Conservation (phyloP, 768 basidiomycete species). For the Leucocoprinus sp. region DNA sequence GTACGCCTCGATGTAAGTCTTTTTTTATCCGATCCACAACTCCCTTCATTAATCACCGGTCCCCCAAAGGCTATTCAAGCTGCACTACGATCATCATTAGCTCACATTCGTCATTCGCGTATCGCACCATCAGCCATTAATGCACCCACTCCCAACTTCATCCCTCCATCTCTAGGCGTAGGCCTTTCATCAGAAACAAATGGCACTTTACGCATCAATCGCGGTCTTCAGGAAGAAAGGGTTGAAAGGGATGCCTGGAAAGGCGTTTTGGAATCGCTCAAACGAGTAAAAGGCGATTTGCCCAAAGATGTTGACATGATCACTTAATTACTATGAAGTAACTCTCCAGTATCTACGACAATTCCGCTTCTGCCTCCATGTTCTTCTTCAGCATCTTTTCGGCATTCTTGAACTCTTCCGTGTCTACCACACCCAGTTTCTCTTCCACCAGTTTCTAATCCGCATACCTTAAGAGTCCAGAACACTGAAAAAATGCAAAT, state of each 20-base stretch:
- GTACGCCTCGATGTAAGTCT: slow-evolving; percentile 66
- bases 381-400: slow-evolving; percentile 22
- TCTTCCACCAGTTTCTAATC: slow-evolving; percentile 33
- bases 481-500: too few species aligned
- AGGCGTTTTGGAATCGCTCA: slow-evolving; percentile 61
- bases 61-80: slow-evolving; percentile 63
- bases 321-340: too few species aligned
- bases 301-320: too few species aligned
- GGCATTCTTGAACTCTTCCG: slow-evolving; percentile 45
- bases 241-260: slow-evolving; percentile 74
- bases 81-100: slow-evolving; percentile 68
- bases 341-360: too few species aligned
- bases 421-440: slow-evolving; percentile 30
- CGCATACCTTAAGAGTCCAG: too few species aligned
- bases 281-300: slow-evolving; percentile 49
- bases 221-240: slow-evolving; percentile 72
- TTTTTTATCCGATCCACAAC: slow-evolving; percentile 1
- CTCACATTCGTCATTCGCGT: slow-evolving; percentile 73
- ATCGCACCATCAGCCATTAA: slow-evolving; percentile 86
- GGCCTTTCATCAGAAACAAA: slow-evolving; percentile 45
- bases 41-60: slow-evolving; percentile 2
- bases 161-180: slow-evolving; percentile 74
- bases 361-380: too few species aligned
- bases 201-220: slow-evolving; percentile 30
- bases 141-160: slow-evolving; percentile 62